phyloP scores from a whole-genome alignment of 106 monocot genomes.

The Allium sativum region DNA sequence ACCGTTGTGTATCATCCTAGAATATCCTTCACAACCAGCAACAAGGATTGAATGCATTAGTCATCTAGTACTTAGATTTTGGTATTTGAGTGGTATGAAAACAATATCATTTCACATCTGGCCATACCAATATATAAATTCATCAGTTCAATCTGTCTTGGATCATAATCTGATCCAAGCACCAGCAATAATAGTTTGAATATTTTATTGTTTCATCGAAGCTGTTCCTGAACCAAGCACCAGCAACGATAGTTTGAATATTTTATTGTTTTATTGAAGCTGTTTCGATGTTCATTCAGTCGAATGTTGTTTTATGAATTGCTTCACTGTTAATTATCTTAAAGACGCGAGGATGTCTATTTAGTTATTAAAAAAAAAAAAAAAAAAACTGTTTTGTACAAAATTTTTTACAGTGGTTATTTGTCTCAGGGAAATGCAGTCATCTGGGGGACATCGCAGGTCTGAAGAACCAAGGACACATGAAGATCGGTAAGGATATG shows the following conservation, averaged over 20 bases:
- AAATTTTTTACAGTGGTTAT: not conserved
- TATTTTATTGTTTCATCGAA: too few relatives aligned
- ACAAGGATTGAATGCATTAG: not conserved
- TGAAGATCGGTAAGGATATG: conserved; percentile 32
- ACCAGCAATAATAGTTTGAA: too few relatives aligned
- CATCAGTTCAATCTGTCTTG: too few relatives aligned
- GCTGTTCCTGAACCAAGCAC: too few relatives aligned
- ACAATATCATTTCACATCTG: not conserved
- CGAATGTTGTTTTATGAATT: not conserved
- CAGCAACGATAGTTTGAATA: too few relatives aligned
- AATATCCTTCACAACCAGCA: not conserved
- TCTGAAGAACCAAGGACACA: conserved; percentile 74
- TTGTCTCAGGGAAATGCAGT: conserved; percentile 43
- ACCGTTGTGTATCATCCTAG: not conserved
- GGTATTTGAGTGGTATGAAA: not conserved
- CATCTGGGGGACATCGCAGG: conserved; percentile 28
- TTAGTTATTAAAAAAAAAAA: too few relatives aligned
- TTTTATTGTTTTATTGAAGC: too few relatives aligned
- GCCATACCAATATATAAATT: too few relatives aligned
- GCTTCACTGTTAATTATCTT: not conserved
- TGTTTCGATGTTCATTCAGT: too few relatives aligned
- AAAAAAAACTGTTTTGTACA: too few relatives aligned
- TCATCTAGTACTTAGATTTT: not conserved
- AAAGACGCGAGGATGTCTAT: not conserved
- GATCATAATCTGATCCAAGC: too few relatives aligned